Percentiles rank a stretch among this genome's conserved stretches.
Evolutionary conservation across 176 grass and related monocot species (phyloP).

Genomic region (Cymbopogon citratus): DNA sequence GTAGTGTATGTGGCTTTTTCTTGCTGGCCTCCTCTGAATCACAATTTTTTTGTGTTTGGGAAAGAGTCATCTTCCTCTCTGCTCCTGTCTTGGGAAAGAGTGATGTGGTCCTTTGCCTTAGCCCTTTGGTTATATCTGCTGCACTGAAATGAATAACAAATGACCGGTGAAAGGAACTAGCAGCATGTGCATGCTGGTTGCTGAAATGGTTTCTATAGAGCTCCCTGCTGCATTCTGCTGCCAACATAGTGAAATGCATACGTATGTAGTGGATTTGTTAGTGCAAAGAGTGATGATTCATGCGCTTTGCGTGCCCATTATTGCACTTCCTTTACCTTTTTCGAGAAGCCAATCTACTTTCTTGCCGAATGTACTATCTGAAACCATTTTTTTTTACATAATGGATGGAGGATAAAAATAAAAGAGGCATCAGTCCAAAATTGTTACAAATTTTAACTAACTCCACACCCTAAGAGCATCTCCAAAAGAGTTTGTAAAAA

Average conservation of each 20-base stretch:
- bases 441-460: not conserved
- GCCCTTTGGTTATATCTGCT: not conserved
- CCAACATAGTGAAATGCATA: not conserved
- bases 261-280: not conserved
- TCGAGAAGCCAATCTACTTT: not conserved
- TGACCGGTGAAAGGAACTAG: not conserved
- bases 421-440: not conserved
- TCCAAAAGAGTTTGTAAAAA: too few species aligned
- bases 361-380: not conserved
- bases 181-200: not conserved
- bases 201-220: not conserved
- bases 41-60: slow-evolving; percentile 4
- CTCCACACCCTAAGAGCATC: too few species aligned
- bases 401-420: not conserved
- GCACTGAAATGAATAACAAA: not conserved
- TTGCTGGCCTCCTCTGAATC: slow-evolving; percentile 14
- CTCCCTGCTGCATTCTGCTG: not conserved
- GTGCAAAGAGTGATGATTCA: not conserved
- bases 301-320: not conserved
- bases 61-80: not conserved
- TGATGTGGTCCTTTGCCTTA: slow-evolving; percentile 14
- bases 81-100: not conserved
- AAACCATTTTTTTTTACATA: not conserved
- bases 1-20: not conserved
- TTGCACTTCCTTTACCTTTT: not conserved